These are phyloP conservation scores for Lobosporangium transversale DNA, from an alignment of 192 early-diverging fungal species.

Conservation along the genomic window DNA sequence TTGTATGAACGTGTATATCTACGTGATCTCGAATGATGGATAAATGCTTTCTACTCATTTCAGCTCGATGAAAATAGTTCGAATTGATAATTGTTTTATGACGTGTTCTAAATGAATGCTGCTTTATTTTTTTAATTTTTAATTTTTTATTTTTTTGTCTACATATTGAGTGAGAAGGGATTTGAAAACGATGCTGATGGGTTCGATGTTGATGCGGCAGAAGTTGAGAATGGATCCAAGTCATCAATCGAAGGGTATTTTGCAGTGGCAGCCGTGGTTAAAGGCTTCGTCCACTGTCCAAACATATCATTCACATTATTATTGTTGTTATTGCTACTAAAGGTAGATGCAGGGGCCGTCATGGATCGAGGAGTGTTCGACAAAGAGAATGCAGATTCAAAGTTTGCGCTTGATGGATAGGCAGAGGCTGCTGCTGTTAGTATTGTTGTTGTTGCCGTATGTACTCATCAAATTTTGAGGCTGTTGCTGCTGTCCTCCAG, in stretches of 20 bases:
- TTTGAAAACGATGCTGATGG: conserved; percentile 15
- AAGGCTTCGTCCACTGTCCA: conserved; percentile 41
- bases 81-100: too few species aligned
- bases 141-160: neutral
- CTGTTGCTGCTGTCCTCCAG: neutral
- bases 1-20: too few species aligned
- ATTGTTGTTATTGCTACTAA: neutral
- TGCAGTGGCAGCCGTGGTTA: conserved; percentile 12
- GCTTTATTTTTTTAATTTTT: too few species aligned
- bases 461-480: neutral
- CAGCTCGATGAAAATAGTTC: too few species aligned
- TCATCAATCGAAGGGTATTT: conserved; percentile 46
- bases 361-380: conserved; percentile 23
- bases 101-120: too few species aligned
- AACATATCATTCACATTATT: conserved; percentile 31
- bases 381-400: conserved; percentile 29
- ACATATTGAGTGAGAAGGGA: conserved; percentile 30
- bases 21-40: too few species aligned
- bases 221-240: conserved; percentile 30
- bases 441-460: conserved; percentile 2
- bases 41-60: too few species aligned
- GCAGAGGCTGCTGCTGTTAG: conserved; percentile 16
- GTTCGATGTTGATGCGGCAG: neutral
- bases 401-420: neutral
- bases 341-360: conserved; percentile 20